These are phyloP conservation scores for Lithospermum erythrorhizon DNA, from an alignment of 257 asterid species.

Conservation along the genomic window DNA sequence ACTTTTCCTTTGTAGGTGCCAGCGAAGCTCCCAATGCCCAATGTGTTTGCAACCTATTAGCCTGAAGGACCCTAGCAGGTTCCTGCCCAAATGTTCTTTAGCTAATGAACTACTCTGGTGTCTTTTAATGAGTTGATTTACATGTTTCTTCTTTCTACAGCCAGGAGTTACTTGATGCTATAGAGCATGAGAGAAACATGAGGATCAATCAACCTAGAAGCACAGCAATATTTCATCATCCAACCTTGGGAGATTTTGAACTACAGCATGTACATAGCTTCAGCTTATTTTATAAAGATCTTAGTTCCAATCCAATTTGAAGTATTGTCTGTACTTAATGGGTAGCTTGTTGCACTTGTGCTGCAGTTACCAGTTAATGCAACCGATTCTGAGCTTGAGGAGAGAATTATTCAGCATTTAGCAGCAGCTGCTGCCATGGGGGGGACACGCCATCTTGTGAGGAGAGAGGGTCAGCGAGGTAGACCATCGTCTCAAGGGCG, in stretches of 20 bases:
- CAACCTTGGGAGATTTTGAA: slow-evolving; percentile 63
- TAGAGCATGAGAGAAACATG: slow-evolving; percentile 59
- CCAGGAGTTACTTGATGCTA: slow-evolving; percentile 88
- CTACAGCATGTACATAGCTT: slow-evolving; percentile 56
- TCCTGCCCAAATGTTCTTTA: background rate
- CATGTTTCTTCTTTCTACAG: slow-evolving; percentile 30
- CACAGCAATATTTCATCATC: slow-evolving; percentile 57
- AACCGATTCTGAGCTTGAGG: slow-evolving; percentile 67
- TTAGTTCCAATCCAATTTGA: background rate
- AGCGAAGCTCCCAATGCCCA: slow-evolving; percentile 92
- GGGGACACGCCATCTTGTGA: slow-evolving; percentile 48
- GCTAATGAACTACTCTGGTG: background rate
- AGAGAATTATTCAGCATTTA: slow-evolving; percentile 76
- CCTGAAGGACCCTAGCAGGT: slow-evolving; percentile 80
- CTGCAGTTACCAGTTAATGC: slow-evolving; percentile 63
- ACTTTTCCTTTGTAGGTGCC: slow-evolving; percentile 53
- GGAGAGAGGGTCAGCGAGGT: slow-evolving; percentile 59
- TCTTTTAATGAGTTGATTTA: background rate
- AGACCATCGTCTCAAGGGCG: slow-evolving; percentile 46
- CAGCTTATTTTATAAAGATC: slow-evolving; percentile 1
- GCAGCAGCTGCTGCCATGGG: slow-evolving; percentile 95
- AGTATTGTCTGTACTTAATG: slow-evolving; percentile 12
- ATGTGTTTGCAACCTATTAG: slow-evolving; percentile 92
- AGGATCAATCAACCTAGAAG: slow-evolving; percentile 58
- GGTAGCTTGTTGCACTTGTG: slow-evolving; percentile 2